Evolutionary conservation across 352 stramenopile species (phyloP).

Genomic region (Phytophthora litchii): DNA sequence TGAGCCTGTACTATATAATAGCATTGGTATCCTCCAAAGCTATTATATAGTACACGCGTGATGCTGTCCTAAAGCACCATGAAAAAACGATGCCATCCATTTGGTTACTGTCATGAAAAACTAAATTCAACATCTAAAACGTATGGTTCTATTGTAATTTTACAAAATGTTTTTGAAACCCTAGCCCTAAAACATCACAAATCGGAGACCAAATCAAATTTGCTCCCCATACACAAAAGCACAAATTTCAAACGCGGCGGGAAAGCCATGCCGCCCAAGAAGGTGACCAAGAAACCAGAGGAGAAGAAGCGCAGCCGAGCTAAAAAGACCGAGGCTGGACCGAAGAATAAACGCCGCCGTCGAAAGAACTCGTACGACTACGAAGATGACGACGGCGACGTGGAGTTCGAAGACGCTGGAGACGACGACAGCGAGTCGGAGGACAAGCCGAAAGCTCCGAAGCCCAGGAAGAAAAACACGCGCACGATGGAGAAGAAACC

Average conservation of each 20-base stretch:
- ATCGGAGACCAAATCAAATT: too few relatives aligned
- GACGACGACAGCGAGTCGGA: conserved; percentile 34
- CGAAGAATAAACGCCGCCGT: conserved; percentile 31
- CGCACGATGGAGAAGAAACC: conserved; percentile 27
- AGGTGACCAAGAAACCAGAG: conserved; percentile 11
- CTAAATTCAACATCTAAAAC: too few relatives aligned
- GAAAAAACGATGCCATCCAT: too few relatives aligned
- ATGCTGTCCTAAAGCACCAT: too few relatives aligned
- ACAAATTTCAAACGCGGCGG: conserved; percentile 16
- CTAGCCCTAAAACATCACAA: too few relatives aligned
- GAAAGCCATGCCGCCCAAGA: conserved; percentile 5
- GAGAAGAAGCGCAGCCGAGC: conserved; percentile 19
- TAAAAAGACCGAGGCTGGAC: background rate
- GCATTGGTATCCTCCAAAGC: too few relatives aligned
- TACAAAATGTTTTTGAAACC: too few relatives aligned
- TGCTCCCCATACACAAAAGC: too few relatives aligned
- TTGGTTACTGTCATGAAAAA: too few relatives aligned
- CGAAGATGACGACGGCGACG: conserved; percentile 38
- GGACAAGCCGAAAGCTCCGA: conserved; percentile 18
- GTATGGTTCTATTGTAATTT: too few relatives aligned
- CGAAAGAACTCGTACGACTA: conserved; percentile 37
- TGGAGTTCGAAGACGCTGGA: conserved; percentile 22
- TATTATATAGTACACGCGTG: too few relatives aligned
- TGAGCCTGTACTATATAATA: too few relatives aligned
- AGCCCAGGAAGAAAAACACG: conserved; percentile 30